Base-by-base conservation (phyloP, 2,329 filamentous ascomycete genomes). In the Tricladium varicosporioides region DNA sequence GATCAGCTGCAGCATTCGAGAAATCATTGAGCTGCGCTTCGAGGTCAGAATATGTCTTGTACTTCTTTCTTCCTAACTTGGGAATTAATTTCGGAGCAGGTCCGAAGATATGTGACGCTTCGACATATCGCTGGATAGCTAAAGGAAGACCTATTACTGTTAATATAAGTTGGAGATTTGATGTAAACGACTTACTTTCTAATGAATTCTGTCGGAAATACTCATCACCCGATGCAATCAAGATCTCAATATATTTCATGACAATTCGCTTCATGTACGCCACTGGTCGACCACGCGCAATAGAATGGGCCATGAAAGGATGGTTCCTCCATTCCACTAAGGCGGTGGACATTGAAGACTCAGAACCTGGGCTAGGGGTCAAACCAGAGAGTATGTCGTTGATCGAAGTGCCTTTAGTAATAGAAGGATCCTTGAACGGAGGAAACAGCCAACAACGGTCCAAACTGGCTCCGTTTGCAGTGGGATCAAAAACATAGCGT, bases 211-310 rank as follows among this genome's bases (percentile, higher is more conserved):
- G 60, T 2, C 63, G 63, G 59, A 72, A 72, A 18, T 65, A 65
- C 5, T 53, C 49, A 47, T 72, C 70, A 0, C 70, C 70, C 13
- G 48, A 56, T 2, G 65, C 68, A 14, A 72, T 64, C 8, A 72
- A 60, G 43, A 68, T 69, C 44, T 67, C 59, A 32, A 71, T 64
- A 59, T 73, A 73, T 52, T 68, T 70, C 59, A 71, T 64, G 5
- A 66, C 70, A 9, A 69, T 53, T 55, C 63, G 61, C 50, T 68
- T 71, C 71, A 71, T 72, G 54, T 71, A 73, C 2, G 65, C 61
- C 1, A 62, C 32, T 1, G 66, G 64, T 13, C 69, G 51, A 1
- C 18, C 45, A 0, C 70, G 61, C 4, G 70, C 68, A 0, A 69
- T 45, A 1, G 59, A 58, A 58, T 69, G 64, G 0, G 66, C 61